Evolutionary conservation across 2,329 filamentous ascomycete species (phyloP), one percentile per base, ranked within the genome.

Genomic region (Paecilomyces sp.): DNA sequence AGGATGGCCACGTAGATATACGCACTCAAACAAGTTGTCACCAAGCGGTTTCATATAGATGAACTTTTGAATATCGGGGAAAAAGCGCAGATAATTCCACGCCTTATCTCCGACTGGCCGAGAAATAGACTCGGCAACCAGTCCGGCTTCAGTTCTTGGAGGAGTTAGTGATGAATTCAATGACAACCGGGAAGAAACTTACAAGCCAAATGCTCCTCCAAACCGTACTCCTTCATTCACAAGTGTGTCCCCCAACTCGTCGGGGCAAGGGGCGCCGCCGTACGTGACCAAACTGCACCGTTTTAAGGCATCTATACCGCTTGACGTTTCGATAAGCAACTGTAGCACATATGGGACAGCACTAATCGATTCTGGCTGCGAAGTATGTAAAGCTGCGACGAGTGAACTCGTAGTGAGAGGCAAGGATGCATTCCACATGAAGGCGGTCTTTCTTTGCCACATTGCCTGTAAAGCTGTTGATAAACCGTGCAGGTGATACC

Each of bases 41-140:
- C 65, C 63, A 3, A 73, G 56, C 0, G 73, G 72, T 54, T 74
- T 74, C 70, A 79, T 78, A 62, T 66, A 66, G 55, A 79, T 69
- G 58, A 76, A 74, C 1, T 70, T 62, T 4, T 61, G 64, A 11
- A 78, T 64, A 54, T 72, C 73, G 15, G 71, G 70, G 50, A 75
- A 78, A 18, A 75, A 74, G 13, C 70, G 67, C 55, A 80, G 60
- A 60, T 79, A 79, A 31, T 76, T 72, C 77, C 77, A 80, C n/a
- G 72, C 67, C 13, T 74, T 71, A 54, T 78, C 75, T 1, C 63
- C 69, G 2, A 66, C 67, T 2, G 73, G 72, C 9, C 76, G 73
- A 4, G 70, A 66, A 41, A 78, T 72, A 1, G 77, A 79, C 57
- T 78, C 76, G 12, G 75, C 76, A 2, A 77, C 70, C 4, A 77